Conservation (phyloP, 148 eudicot species). For the Chenopodium album region DNA sequence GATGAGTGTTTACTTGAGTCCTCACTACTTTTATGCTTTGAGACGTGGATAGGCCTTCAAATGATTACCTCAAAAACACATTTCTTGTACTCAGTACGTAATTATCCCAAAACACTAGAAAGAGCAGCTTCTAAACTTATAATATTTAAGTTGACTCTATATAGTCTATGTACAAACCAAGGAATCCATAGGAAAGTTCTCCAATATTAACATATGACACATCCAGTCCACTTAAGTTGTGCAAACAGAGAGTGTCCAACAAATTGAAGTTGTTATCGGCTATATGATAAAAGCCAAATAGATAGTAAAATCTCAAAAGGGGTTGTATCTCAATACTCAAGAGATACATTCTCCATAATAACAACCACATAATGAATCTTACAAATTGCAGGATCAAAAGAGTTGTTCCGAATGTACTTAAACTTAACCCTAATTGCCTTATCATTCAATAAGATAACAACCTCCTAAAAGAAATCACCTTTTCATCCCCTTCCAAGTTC, state of each 20-base stretch:
- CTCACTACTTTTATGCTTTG: background rate
- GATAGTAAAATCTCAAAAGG: background rate
- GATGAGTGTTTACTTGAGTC: background rate
- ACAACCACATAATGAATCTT: background rate
- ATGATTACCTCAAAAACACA: background rate
- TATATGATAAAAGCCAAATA: background rate
- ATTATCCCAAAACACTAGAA: too few relatives aligned
- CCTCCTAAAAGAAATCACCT: background rate
- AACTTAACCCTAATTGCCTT: background rate
- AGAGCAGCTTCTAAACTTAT: too few relatives aligned
- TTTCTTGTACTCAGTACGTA: background rate
- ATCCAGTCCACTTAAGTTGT: background rate
- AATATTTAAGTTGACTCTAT: too few relatives aligned
- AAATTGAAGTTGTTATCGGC: background rate
- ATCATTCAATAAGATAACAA: too few relatives aligned
- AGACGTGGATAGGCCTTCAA: background rate
- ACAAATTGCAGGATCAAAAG: background rate
- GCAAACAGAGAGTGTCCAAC: background rate
- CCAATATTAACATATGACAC: background rate
- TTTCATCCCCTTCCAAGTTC: background rate
- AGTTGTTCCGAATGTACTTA: background rate
- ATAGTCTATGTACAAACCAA: too few relatives aligned
- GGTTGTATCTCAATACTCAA: background rate
- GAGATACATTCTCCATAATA: background rate
- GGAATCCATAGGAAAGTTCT: too few relatives aligned